Base-by-base conservation (phyloP, 148 eudicot genomes). In the Fagopyrum esculentum region DNA sequence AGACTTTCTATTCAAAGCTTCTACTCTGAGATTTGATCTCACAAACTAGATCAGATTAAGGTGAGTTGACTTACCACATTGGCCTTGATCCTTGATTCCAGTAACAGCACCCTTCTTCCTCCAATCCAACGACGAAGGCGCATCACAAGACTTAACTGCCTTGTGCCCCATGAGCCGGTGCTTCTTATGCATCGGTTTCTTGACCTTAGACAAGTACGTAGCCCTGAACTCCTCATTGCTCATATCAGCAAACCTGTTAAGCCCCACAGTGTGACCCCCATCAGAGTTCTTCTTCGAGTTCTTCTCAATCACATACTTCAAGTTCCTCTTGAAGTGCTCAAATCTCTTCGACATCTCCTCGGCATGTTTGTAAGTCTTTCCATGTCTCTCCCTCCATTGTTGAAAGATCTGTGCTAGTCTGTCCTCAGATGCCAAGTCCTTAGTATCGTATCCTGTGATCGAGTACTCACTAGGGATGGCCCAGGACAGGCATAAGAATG, bases 181-280 rank as follows among this genome's bases (percentile, higher is more conserved):
- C 6, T 45, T 73, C 77, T 78, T 81, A 43, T 69, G 63, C 2
- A 69, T 26, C 2, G 81, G 79, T 51, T 72, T 75, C 82, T 75
- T 78, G 13, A 74, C 66, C 60, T 82, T 83, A 0, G 84, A 78
- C 29, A 77, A 66, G 64, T 82, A 85, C 59, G 19, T 76, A 64
- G 75, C 71, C 75, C 76, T 81, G 54, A 86, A 90, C 78, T 90
- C 95, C 48, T 88, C 89, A 73, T 88, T 87, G 61, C 89, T 88
- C 81, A 90, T 59, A 82, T 87, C 96, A 51, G 92, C 89, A 77
- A 90, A 88, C 84, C 80, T 85, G 83, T 85, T 90, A 78, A 90
- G 68, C 35, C 95, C 95, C 6, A 90, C 83, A 3, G 71, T 6
- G 35, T 79, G 85, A 72, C 82, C 87, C 3, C 49, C 44, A 5